A percentile compares a stretch with the other conserved stretches of the same genome.
These are phyloP conservation scores for Diaporthe capsici DNA, from an alignment of 2,329 filamentous ascomycete species.

Conservation along the genomic window DNA sequence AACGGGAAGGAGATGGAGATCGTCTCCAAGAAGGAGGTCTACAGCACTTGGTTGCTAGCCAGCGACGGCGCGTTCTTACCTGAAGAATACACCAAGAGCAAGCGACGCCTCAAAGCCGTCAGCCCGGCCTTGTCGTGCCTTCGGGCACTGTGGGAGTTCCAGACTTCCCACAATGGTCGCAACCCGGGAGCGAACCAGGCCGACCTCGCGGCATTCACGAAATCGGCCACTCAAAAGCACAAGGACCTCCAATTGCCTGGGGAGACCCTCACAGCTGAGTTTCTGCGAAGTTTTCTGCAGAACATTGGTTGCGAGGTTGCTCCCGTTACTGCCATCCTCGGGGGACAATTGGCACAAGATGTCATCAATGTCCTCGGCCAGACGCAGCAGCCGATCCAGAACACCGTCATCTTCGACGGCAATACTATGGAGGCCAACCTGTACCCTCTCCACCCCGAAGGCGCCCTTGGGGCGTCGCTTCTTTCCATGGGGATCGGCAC, in stretches of 20 bases:
- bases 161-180: slow-evolving; percentile 68
- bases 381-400: slow-evolving; percentile 95
- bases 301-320: slow-evolving; percentile 88
- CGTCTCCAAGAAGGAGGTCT: slow-evolving; percentile 92
- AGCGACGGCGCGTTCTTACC: slow-evolving; percentile 81
- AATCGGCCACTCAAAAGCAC: slow-evolving; percentile 83
- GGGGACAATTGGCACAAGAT: slow-evolving; percentile 92
- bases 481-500: slow-evolving; percentile 48
- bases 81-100: slow-evolving; percentile 77
- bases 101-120: slow-evolving; percentile 80
- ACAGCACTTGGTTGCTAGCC: slow-evolving; percentile 89
- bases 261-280: slow-evolving; percentile 77
- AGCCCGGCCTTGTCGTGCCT: slow-evolving; percentile 88
- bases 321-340: slow-evolving; percentile 89
- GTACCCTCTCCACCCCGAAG: slow-evolving; percentile 84
- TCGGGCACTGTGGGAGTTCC: slow-evolving; percentile 91
- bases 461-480: slow-evolving; percentile 64
- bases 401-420: slow-evolving; percentile 92
- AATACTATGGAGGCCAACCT: slow-evolving; percentile 83
- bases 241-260: slow-evolving; percentile 78
- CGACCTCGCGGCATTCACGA: slow-evolving; percentile 83
- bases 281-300: slow-evolving; percentile 87
- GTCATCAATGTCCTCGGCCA: slow-evolving; percentile 96
- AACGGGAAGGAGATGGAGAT: slow-evolving; percentile 82
- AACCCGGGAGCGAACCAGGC: slow-evolving; percentile 69